These are phyloP conservation scores for Aspergillus sp. DNA, from an alignment of 2,329 filamentous ascomycete genomes.

Conservation along the genomic window DNA sequence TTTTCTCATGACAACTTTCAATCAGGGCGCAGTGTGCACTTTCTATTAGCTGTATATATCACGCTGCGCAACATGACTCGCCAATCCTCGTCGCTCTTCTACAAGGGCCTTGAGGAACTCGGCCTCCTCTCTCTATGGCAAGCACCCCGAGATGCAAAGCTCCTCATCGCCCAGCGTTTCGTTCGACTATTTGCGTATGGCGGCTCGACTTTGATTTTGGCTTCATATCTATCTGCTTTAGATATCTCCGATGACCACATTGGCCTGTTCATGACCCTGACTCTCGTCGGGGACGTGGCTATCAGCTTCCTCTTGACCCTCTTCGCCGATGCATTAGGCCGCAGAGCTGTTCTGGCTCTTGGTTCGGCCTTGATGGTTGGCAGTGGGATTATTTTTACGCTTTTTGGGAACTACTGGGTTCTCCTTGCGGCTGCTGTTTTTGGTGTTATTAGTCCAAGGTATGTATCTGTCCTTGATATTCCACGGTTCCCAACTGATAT, in stretches of 20 bases:
- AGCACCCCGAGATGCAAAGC: constrained; percentile 38
- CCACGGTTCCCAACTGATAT: not conserved
- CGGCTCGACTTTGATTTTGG: constrained; percentile 60
- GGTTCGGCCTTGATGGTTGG: constrained; percentile 58
- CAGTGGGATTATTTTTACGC: constrained; percentile 56
- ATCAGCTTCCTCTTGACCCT: constrained; percentile 59
- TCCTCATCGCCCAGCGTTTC: constrained; percentile 43
- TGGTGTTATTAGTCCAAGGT: constrained; percentile 61
- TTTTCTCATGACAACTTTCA: not conserved
- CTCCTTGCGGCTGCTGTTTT: constrained; percentile 58
- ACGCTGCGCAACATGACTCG: not conserved
- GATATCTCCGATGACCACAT: constrained; percentile 58
- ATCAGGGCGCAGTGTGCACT: too few relatives aligned
- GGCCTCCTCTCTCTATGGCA: constrained; percentile 39
- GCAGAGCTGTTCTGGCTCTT: constrained; percentile 53
- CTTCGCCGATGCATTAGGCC: constrained; percentile 59
- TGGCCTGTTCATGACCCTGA: constrained; percentile 65
- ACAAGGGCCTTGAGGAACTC: constrained; percentile 29
- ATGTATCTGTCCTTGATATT: not conserved
- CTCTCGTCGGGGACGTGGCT: constrained; percentile 60
- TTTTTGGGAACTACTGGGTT: constrained; percentile 60
- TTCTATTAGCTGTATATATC: too few relatives aligned
- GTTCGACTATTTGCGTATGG: constrained; percentile 65
- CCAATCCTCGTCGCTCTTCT: not conserved
- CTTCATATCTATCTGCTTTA: constrained; percentile 60